Base-by-base conservation (phyloP, 805 yeast genomes). In the Lachancea mirantina region DNA sequence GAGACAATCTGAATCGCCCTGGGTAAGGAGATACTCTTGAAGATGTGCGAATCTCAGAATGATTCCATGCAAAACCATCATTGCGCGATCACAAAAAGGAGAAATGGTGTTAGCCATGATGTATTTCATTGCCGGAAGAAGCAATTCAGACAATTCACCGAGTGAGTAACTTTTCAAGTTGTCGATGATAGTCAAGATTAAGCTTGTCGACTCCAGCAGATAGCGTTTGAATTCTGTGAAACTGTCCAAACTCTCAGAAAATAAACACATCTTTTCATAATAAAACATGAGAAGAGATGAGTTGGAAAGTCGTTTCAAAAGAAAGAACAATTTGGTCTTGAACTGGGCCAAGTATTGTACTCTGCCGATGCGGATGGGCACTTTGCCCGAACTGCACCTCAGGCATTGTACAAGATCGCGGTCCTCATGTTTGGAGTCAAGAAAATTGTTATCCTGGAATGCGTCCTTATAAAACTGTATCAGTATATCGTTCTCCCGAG, bases 261-360 rank as follows among this genome's bases (percentile, higher is more conserved):
- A 22, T 14, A 23, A 21, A 16, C 26, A 26, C 11, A 28, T 27
- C 24, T 32, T 37, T 18, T 37, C 40, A 17, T 28, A 37, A 14
- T 27, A 30, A n/a, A 25, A 37, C 31, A 37, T 26, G 14, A 37
- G 24, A 5, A 37, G 32, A 7, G 37, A 37, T 7, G 32, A 22
- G 21, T 37, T 37, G 24, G 40, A 28, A 11, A 37, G 21, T 15
- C 33, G 35, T 18, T 37, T 37, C 7, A 30, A 19, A 22, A 22
- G 16, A 11, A 37, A 23, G 9, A 19, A 24, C 11, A 19, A 26
- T 14, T 22, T 13, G 17, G 34, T 32, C 22, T 32, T 28, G 14
- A 32, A 37, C 6, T 29, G 22, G 11, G 34, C 30, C 14, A 31
- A 23, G n/a, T 36, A 22, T 14, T 21, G 31, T 16, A 37, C 25